phyloP scores from a whole-genome alignment of 345 rosid species.

The Lepidium africanum region DNA sequence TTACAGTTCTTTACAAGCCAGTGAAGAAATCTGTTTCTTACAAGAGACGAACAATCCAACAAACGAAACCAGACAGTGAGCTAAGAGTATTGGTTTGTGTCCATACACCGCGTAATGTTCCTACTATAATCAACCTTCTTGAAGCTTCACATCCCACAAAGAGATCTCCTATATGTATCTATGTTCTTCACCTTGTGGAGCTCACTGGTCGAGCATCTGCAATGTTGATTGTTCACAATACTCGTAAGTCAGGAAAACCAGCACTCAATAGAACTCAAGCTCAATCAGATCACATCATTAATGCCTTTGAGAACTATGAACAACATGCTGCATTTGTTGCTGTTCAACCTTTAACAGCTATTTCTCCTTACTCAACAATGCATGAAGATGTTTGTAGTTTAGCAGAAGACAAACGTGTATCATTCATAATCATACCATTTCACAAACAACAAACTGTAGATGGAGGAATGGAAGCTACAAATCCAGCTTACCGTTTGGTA shows the following conservation, averaged over 20 bases:
- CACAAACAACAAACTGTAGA: slow-evolving; percentile 92
- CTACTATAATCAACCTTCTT: slow-evolving; percentile 76
- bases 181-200: slow-evolving; percentile 87
- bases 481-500: slow-evolving; percentile 68
- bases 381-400: slow-evolving; percentile 84
- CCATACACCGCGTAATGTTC: slow-evolving; percentile 86
- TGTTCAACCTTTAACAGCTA: slow-evolving; percentile 81
- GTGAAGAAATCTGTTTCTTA: slow-evolving; percentile 54
- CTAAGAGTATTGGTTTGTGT: slow-evolving; percentile 57
- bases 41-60: slow-evolving; percentile 62
- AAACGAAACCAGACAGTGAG: slow-evolving; percentile 61
- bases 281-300: slow-evolving; percentile 86
- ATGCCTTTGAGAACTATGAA: slow-evolving; percentile 78
- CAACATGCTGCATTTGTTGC: slow-evolving; percentile 51
- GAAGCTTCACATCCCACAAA: slow-evolving; percentile 81
- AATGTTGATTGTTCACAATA: slow-evolving; percentile 83
- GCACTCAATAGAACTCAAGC: slow-evolving; percentile 88
- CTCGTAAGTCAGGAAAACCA: slow-evolving; percentile 56
- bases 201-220: slow-evolving; percentile 96
- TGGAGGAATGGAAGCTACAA: slow-evolving; percentile 93
- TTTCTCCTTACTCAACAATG: slow-evolving; percentile 93
- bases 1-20: slow-evolving; percentile 54
- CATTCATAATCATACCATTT: slow-evolving; percentile 75
- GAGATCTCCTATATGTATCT: slow-evolving; percentile 66
- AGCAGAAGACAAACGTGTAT: slow-evolving; percentile 82